Base-by-base conservation (phyloP, 192 early-diverging fungal species). In the Coemansia sp. region DNA sequence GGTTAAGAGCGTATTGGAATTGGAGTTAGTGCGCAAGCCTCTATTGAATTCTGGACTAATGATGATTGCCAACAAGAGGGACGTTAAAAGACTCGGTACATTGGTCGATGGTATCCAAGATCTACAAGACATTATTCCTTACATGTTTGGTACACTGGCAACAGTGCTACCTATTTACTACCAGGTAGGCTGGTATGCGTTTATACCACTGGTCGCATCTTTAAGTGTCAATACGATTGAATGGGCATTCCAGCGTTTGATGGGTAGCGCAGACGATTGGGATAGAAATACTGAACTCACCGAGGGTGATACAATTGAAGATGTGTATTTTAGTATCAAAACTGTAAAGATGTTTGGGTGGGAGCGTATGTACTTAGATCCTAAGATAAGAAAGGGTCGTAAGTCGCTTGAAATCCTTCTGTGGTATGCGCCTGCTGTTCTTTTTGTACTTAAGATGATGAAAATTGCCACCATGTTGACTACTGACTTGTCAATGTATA, bases 291-390 rank as follows among this genome's bases (percentile, higher is more conserved):
- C 34, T 36, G 34, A 36, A 36, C 34, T 36, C 6, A 8, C 34
- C 8, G 34, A 36, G 8, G 53, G 29, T 7, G 53, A 55, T 29
- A 31, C 3, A 5, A n/a, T 66, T 5, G 37, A 23, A 2, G 14
- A 55, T 38, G 21, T 66, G 0, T 66, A 50, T 37, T 48, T 27
- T 8, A 37, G 19, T 9, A 53, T 66, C 8, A 51, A 51, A 21
- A 46, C 64, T 9, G 46, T 66, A 1, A 66, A 66, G 19, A 23
- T 66, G 14, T 51, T 51, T 51, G 64, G 48, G 5, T 66, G 64
- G 64, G 64, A 66, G 34, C 7, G 36, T 2, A 66, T 51, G 48
- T 53, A 66, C 23, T 3, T 8, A 1, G 64, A 66, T 5, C 48
- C 19, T 21, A 37, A 32, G 46, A 17, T 66, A 3, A 64, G 32